Conservation (phyloP, 2,329 filamentous ascomycete genomes). For the Onygena corvina region DNA sequence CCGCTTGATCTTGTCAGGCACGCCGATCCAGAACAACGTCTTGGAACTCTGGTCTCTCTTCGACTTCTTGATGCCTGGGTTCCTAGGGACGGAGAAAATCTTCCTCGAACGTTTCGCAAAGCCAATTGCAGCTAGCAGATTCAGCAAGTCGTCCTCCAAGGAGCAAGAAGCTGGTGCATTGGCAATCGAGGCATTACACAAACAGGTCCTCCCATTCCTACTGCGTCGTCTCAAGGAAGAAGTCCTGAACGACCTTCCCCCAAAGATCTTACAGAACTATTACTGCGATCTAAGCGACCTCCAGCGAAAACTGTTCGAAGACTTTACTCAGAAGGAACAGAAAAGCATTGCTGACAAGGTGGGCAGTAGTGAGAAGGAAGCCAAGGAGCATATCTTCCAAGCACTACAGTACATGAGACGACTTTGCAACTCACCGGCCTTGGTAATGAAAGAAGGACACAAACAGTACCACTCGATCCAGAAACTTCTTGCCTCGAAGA, state of each 20-base stretch:
- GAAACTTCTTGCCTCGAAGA: constrained; percentile 62
- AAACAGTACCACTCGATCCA: constrained; percentile 83
- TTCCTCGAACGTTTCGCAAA: constrained; percentile 92
- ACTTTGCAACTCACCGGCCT: constrained; percentile 89
- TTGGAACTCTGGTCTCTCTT: constrained; percentile 95
- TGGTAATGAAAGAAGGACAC: constrained; percentile 91
- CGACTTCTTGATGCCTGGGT: constrained; percentile 97
- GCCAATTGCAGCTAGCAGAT: constrained; percentile 85
- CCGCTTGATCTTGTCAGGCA: constrained; percentile 88
- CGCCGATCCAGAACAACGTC: constrained; percentile 96
- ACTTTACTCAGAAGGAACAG: constrained; percentile 87
- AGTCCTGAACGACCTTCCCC: constrained; percentile 86
- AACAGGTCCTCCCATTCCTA: constrained; percentile 93
- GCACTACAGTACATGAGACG: constrained; percentile 99
- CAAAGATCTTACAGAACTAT: constrained; percentile 98
- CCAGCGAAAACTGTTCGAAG: constrained; percentile 88
- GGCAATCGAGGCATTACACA: constrained; percentile 95
- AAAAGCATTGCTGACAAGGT: constrained; percentile 78
- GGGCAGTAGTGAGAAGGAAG: constrained; percentile 72
- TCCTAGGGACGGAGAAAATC: constrained; percentile 91
- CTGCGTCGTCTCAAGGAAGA: constrained; percentile 94
- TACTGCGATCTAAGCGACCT: constrained; percentile 96
- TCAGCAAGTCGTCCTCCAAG: constrained; percentile 93
- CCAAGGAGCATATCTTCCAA: constrained; percentile 98
- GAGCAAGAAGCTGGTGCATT: constrained; percentile 94